These are phyloP conservation scores for Amauroascus niger DNA, from an alignment of 2,329 filamentous ascomycete species.

Conservation along the genomic window DNA sequence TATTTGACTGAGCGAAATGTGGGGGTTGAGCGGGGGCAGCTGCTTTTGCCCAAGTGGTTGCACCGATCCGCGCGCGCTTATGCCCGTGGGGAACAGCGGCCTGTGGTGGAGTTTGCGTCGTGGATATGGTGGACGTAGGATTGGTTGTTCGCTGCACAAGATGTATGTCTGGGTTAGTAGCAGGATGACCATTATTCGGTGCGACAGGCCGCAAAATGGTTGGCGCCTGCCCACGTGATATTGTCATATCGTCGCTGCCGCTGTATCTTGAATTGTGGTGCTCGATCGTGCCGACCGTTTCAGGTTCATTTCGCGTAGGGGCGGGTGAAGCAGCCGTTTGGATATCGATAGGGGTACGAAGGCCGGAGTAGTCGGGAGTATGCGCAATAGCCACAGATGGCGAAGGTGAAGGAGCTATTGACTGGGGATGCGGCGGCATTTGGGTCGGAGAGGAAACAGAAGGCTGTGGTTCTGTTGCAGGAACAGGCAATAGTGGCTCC, in stretches of 20 bases:
- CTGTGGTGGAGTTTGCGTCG: neutral
- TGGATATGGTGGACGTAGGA: neutral
- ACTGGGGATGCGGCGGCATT: neutral
- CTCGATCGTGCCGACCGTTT: neutral
- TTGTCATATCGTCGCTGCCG: neutral
- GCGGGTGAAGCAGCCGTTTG: conserved; percentile 1
- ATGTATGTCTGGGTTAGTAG: neutral
- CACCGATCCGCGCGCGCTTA: conserved; percentile 2
- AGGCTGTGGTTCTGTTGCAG: neutral
- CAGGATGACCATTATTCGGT: neutral
- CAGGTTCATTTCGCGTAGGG: neutral
- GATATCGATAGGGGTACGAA: neutral
- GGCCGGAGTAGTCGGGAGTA: neutral
- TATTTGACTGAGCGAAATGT: neutral
- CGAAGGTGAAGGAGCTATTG: neutral
- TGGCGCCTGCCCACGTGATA: neutral
- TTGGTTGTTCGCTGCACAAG: neutral
- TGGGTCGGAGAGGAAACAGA: neutral
- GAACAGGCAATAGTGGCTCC: neutral
- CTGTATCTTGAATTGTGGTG: neutral
- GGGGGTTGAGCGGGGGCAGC: neutral
- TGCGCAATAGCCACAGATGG: neutral
- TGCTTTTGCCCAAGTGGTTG: neutral
- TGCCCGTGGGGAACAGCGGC: neutral
- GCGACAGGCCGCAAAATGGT: neutral